Percentiles rank a stretch among this genome's conserved stretches.
Evolutionary conservation across 768 basidiomycete genomes (phyloP).

Genomic region (Lyophyllum atratum): DNA sequence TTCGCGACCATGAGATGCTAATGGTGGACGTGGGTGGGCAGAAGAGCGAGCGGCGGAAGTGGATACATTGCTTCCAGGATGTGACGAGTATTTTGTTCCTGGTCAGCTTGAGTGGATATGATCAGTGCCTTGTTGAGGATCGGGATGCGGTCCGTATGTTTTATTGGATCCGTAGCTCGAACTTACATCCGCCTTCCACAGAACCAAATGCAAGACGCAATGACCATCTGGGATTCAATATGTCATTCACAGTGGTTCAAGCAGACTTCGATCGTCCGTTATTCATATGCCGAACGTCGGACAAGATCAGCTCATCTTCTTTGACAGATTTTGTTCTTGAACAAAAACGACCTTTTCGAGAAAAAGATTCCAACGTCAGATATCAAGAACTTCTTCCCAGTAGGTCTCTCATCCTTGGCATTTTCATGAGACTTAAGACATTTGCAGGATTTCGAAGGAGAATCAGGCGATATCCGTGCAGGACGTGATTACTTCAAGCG

Average conservation of each 20-base stretch:
- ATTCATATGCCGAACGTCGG: background rate
- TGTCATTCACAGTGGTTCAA: conserved; percentile 98
- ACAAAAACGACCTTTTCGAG: conserved; percentile 93
- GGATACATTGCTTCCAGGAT: conserved; percentile 95
- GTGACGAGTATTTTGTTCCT: conserved; percentile 92
- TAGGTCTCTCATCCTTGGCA: conserved; percentile 31
- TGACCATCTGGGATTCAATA: conserved; percentile 99
- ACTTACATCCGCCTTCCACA: conserved; percentile 26
- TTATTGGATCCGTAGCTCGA: background rate
- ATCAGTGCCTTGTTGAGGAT: conserved; percentile 93
- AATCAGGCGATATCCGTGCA: conserved; percentile 66
- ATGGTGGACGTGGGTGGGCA: conserved; percentile 96
- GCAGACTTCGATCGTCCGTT: conserved; percentile 79
- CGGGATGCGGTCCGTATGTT: conserved; percentile 72
- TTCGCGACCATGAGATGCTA: conserved; percentile 81
- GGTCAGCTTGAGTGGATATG: conserved; percentile 90
- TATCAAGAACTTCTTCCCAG: conserved; percentile 89
- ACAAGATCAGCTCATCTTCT: background rate
- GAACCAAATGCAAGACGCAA: conserved; percentile 99
- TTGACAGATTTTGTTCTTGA: conserved; percentile 85
- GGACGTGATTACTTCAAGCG: conserved; percentile 91
- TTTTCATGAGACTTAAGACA: background rate
- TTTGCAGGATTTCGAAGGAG: conserved; percentile 80
- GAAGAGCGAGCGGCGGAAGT: conserved; percentile 90
- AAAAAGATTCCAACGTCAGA: conserved; percentile 80